Conservation (phyloP, 192 early-diverging fungal genomes). For the Pilobolus umbonatus region DNA sequence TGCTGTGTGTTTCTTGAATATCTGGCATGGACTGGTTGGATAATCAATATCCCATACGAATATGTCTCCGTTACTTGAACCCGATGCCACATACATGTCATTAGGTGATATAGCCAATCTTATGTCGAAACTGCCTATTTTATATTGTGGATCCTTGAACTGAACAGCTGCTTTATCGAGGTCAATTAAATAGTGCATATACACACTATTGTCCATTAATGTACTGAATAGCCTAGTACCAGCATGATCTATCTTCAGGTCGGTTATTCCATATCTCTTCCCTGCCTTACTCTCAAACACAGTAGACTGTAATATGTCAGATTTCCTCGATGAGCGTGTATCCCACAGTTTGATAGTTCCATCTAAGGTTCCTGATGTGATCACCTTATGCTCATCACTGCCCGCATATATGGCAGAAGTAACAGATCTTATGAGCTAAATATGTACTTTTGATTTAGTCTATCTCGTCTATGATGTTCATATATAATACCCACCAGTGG, state of each 20-base stretch:
- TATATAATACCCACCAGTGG: neutral
- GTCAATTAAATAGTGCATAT: constrained; percentile 61
- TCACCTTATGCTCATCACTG: constrained; percentile 43
- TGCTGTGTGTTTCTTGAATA: constrained; percentile 59
- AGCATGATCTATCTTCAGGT: constrained; percentile 56
- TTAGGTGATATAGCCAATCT: constrained; percentile 67
- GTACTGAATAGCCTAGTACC: constrained; percentile 67
- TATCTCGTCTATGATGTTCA: no score
- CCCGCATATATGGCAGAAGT: constrained; percentile 50
- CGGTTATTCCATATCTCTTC: constrained; percentile 49
- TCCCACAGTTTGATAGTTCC: constrained; percentile 83
- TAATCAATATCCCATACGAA: constrained; percentile 69
- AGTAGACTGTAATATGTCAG: constrained; percentile 38
- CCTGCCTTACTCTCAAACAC: constrained; percentile 28
- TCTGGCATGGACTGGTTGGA: constrained; percentile 38
- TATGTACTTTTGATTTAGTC: neutral
- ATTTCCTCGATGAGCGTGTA: constrained; percentile 46
- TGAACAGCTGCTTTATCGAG: constrained; percentile 43
- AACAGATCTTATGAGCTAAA: constrained; percentile 32
- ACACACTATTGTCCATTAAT: constrained; percentile 67
- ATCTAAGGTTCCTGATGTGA: constrained; percentile 59
- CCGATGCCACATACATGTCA: constrained; percentile 64
- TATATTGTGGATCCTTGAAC: constrained; percentile 55
- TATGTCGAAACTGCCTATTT: constrained; percentile 65
- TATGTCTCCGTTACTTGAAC: constrained; percentile 57